Evolutionary conservation across 2,329 filamentous ascomycete genomes (phyloP), one percentile per base, ranked within the genome.

Genomic region (Tolypocladium inflatum): DNA sequence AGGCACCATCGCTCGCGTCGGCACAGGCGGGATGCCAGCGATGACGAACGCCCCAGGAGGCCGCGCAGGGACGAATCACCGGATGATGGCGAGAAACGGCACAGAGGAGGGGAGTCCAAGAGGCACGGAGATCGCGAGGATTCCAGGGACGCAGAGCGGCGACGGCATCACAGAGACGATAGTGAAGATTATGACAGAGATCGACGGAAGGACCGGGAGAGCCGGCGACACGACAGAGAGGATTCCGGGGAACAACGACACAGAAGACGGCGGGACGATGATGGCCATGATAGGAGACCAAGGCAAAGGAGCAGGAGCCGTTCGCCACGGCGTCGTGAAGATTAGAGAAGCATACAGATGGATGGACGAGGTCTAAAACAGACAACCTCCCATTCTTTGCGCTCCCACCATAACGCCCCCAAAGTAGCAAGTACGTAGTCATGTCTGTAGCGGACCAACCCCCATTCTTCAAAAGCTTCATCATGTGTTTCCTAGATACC

Each of bases 401-500:
- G 30, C 13, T 38, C 30, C 35, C 45, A 21, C 19, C 17, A 9
- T 26, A 54, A 59, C 51, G 52, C 58, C 55, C 30, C 37, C 37
- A 53, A 45, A 58, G 57, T 23, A n/a, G 52, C 38, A 41, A 39
- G 37, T 11, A 26, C 42, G 21, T 19, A 26, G 21, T 42, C 15
- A 19, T 42, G 11, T 30, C 35, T n/a, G 21, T 2, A 26, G 45
- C 45, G 15, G 8, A 6, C 11, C 6, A 26, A 23, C 13, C 17
- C 13, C 38, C 30, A 10, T 45, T n/a, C 41, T 35, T 13, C 15
- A 6, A 15, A 15, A 13, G 19, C 30, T 37, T 19, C 30, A 30
- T 63, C 41, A 76, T 48, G 71, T 69, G 57, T 71, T 74, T 8
- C 75, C 76, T 56, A 92, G 74, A 74, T 92, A 94, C 65, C 85